A percentile compares a stretch with the other conserved stretches of the same genome.
phyloP scores from a whole-genome alignment of 495 filamentous ascomycete genomes.

The Penicillium odoratum region DNA sequence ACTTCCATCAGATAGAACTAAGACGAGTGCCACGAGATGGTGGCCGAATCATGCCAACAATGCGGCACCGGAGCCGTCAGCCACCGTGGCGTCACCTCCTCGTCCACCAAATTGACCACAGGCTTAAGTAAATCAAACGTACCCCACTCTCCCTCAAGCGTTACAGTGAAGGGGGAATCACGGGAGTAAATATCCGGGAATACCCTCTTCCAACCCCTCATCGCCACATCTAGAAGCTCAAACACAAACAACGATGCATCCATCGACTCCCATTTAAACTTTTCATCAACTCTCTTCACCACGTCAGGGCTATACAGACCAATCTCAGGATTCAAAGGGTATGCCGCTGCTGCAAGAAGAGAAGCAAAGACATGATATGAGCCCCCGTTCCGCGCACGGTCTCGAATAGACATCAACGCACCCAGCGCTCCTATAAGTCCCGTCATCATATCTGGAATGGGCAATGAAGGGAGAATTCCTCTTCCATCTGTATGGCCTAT shows the following conservation, averaged over 20 bases:
- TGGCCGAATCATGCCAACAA: too few species aligned
- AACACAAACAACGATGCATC: too few species aligned
- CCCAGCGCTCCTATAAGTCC: conserved; percentile 56
- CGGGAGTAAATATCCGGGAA: too few species aligned
- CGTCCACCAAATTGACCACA: background rate
- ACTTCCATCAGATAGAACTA: too few species aligned
- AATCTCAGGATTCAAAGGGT: conserved; percentile 22
- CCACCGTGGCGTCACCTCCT: too few species aligned
- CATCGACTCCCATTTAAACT: too few species aligned
- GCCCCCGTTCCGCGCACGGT: conserved; percentile 29
- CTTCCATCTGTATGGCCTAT: conserved; percentile 62
- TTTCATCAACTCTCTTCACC: too few species aligned
- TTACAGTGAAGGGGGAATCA: too few species aligned
- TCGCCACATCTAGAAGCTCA: too few species aligned
- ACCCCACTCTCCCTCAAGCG: background rate
- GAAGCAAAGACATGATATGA: conserved; percentile 30
- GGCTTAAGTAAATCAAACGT: background rate
- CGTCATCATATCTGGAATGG: conserved; percentile 70
- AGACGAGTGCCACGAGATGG: too few species aligned
- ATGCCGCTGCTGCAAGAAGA: conserved; percentile 26
- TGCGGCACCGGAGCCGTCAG: too few species aligned
- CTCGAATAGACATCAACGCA: conserved; percentile 45
- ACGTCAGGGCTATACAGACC: conserved; percentile 25
- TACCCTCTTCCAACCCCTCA: too few species aligned
- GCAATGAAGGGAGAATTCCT: conserved; percentile 66